Percentiles rank a stretch among this genome's conserved stretches.
phyloP scores from a whole-genome alignment of 129 eudicot genomes.

The Escallonia rubra region DNA sequence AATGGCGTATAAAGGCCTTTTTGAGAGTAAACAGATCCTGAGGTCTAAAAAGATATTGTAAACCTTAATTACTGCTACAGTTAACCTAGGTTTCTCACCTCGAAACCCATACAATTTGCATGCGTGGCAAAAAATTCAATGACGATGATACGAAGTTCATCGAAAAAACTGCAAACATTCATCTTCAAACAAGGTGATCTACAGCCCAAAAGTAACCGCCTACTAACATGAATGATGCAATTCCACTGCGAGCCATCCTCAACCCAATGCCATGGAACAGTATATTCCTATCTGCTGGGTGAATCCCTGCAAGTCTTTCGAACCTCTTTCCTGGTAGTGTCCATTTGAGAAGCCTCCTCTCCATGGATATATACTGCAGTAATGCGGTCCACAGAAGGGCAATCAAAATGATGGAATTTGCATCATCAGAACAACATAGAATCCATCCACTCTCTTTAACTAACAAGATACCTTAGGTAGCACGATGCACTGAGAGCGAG shows the following conservation, averaged over 20 bases:
- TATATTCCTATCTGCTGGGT: conserved; percentile 81
- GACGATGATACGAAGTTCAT: too few species aligned
- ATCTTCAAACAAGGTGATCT: conserved; percentile 47
- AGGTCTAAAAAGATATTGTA: too few species aligned
- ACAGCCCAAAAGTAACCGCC: conserved; percentile 63
- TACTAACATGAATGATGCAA: conserved; percentile 64
- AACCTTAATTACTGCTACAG: too few species aligned
- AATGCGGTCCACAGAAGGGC: neutral
- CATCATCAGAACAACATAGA: too few species aligned
- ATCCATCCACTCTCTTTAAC: too few species aligned
- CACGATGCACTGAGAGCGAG: conserved; percentile 81
- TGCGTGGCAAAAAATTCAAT: too few species aligned
- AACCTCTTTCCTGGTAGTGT: conserved; percentile 72
- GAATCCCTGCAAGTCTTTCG: conserved; percentile 83
- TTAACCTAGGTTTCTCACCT: too few species aligned
- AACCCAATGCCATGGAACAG: conserved; percentile 67
- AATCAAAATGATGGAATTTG: too few species aligned
- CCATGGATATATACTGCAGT: conserved; percentile 74
- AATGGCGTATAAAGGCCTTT: too few species aligned
- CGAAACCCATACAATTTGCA: too few species aligned
- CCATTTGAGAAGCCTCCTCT: conserved; percentile 79
- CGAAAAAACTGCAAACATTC: neutral
- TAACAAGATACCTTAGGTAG: conserved; percentile 8
- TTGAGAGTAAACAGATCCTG: too few species aligned
- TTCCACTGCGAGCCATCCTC: conserved; percentile 89